phyloP scores from a whole-genome alignment of 306 rosid genomes.

The Biancaea sappan region DNA sequence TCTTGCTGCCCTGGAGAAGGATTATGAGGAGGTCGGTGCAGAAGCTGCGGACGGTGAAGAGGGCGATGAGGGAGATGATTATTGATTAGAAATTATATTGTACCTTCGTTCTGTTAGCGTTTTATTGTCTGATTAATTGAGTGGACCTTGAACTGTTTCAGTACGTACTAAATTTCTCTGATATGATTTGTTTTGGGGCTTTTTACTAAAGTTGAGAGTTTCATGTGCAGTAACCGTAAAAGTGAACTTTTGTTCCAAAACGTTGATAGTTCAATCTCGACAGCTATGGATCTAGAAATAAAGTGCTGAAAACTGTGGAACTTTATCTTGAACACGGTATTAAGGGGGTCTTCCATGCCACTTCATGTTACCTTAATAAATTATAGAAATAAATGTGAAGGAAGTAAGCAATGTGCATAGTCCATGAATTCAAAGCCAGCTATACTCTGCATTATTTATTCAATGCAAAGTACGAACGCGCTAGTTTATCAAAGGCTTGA shows the following conservation, averaged over 20 bases:
- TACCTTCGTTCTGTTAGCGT: background rate
- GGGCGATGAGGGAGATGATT: constrained; percentile 67
- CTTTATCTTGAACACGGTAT: background rate
- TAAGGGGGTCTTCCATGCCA: too few relatives aligned
- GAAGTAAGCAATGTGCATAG: too few relatives aligned
- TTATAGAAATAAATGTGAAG: too few relatives aligned
- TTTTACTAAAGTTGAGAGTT: background rate
- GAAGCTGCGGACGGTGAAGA: constrained; percentile 73
- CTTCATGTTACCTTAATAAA: too few relatives aligned
- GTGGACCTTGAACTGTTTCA: constrained; percentile 17
- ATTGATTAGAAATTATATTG: constrained; percentile 38
- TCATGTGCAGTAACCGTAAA: too few relatives aligned
- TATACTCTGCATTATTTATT: too few relatives aligned
- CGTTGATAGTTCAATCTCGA: background rate
- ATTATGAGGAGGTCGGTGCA: constrained; percentile 80
- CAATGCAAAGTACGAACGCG: too few relatives aligned
- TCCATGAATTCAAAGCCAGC: too few relatives aligned
- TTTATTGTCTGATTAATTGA: background rate
- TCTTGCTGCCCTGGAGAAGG: constrained; percentile 82
- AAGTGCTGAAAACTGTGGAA: background rate
- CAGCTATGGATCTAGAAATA: background rate
- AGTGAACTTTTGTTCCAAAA: background rate
- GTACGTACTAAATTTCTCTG: constrained; percentile 20
- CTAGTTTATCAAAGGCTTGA: too few relatives aligned
- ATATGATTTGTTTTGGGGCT: constrained; percentile 21